phyloP scores from a whole-genome alignment of 108 stramenopile species.

The Pseudonitzschia multiseries region DNA sequence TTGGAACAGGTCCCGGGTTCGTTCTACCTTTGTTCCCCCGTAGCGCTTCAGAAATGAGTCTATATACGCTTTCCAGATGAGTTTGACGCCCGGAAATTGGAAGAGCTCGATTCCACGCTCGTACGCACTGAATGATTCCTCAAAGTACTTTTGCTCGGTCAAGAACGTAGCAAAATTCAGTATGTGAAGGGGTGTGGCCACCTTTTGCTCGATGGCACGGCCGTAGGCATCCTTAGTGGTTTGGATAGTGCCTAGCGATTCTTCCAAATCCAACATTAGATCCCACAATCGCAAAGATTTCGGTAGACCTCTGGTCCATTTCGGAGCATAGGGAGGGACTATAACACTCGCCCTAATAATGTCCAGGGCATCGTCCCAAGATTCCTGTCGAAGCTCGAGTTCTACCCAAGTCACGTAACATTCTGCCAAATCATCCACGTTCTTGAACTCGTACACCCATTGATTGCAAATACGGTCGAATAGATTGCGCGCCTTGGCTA shows the following conservation, averaged over 20 bases:
- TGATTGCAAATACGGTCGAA: slow-evolving; percentile 73
- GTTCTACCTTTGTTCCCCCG: slow-evolving; percentile 90
- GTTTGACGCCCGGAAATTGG: slow-evolving; percentile 85
- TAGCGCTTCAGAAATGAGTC: slow-evolving; percentile 89
- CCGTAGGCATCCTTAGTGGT: slow-evolving; percentile 95
- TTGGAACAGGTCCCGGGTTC: slow-evolving; percentile 93
- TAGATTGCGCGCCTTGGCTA: slow-evolving; percentile 83
- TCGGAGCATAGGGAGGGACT: slow-evolving; percentile 35
- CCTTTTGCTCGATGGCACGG: slow-evolving; percentile 86
- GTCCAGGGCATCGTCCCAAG: slow-evolving; percentile 87
- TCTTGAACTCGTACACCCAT: slow-evolving; percentile 60
- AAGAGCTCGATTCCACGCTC: slow-evolving; percentile 92
- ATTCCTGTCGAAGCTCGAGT: slow-evolving; percentile 89
- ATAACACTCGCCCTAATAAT: slow-evolving; percentile 65
- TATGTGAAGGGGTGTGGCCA: slow-evolving; percentile 93
- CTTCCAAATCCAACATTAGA: slow-evolving; percentile 95
- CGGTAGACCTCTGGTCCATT: slow-evolving; percentile 51
- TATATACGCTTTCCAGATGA: slow-evolving; percentile 91
- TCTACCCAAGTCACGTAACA: slow-evolving; percentile 94
- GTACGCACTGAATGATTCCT: slow-evolving; percentile 91
- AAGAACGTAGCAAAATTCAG: slow-evolving; percentile 94
- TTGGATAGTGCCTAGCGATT: slow-evolving; percentile 92
- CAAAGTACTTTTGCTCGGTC: slow-evolving; percentile 92
- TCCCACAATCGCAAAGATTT: slow-evolving; percentile 87
- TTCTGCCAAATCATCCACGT: slow-evolving; percentile 91